Evolutionary conservation across 257 asterid species (phyloP).

Genomic region (Cordia subcordata): DNA sequence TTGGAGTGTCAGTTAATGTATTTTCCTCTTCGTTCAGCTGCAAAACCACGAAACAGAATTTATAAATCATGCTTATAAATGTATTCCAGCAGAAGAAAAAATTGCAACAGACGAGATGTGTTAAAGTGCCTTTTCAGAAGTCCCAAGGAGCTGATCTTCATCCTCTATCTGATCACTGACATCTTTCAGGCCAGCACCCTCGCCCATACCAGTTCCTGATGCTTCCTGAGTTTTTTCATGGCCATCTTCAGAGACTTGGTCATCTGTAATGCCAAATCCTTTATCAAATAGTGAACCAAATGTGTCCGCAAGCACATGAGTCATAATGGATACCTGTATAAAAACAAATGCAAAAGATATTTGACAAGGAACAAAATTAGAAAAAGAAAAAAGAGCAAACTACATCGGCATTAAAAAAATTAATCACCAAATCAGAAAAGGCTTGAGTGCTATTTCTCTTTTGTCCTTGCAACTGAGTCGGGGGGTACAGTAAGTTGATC

Average conservation of each 20-base stretch:
- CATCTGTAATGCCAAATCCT: slow-evolving; percentile 73
- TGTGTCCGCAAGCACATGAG: slow-evolving; percentile 64
- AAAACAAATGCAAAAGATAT: slow-evolving; percentile 3
- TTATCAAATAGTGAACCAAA: slow-evolving; percentile 61
- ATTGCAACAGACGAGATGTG: neutral
- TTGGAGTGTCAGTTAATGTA: slow-evolving; percentile 44
- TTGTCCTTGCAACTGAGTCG: no score
- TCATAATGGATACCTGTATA: slow-evolving; percentile 59
- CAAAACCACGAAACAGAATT: slow-evolving; percentile 19
- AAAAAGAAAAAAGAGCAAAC: neutral
- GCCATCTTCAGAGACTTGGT: slow-evolving; percentile 38
- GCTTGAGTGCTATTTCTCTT: no score
- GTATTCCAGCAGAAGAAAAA: neutral
- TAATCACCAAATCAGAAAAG: no score
- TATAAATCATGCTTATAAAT: neutral
- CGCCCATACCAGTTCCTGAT: slow-evolving; percentile 92
- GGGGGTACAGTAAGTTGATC: no score
- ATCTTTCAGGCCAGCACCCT: slow-evolving; percentile 77
- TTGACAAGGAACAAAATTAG: neutral
- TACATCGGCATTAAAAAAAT: neutral
- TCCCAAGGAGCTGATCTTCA: slow-evolving; percentile 91
- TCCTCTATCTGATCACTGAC: slow-evolving; percentile 83
- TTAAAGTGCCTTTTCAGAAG: slow-evolving; percentile 42
- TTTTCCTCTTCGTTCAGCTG: slow-evolving; percentile 56
- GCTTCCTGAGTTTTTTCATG: slow-evolving; percentile 58